These are phyloP conservation scores for Karstenula rhodostoma DNA, from an alignment of 2,329 filamentous ascomycete genomes.

Conservation along the genomic window DNA sequence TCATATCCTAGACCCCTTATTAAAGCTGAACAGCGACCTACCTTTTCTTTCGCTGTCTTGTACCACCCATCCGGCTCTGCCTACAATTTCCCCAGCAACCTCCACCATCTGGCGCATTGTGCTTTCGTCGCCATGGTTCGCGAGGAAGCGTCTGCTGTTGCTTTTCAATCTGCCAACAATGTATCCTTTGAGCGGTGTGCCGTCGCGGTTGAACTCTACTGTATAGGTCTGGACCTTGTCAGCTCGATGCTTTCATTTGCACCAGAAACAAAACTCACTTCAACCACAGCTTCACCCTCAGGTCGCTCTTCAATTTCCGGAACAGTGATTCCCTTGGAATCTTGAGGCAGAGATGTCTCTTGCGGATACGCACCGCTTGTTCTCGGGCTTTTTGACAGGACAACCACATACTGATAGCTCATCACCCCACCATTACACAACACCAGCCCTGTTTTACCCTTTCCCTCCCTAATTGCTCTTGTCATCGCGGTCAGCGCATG, in stretches of 20 bases:
- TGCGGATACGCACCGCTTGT: slow-evolving; percentile 57
- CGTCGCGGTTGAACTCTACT: slow-evolving; percentile 63
- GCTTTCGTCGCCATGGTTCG: slow-evolving; percentile 62
- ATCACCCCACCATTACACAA: slow-evolving; percentile 72
- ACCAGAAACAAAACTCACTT: slow-evolving; percentile 53
- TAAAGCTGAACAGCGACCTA: slow-evolving; percentile 41
- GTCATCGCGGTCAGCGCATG: slow-evolving; percentile 58
- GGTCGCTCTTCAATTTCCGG: slow-evolving; percentile 52
- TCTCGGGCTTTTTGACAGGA: slow-evolving; percentile 61
- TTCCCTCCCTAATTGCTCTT: slow-evolving; percentile 59
- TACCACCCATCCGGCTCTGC: slow-evolving; percentile 57
- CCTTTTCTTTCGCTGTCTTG: slow-evolving; percentile 37
- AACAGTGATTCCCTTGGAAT: slow-evolving; percentile 50
- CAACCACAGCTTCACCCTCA: slow-evolving; percentile 61
- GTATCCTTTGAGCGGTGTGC: slow-evolving; percentile 57
- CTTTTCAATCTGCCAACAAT: slow-evolving; percentile 61
- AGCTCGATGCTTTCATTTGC: slow-evolving; percentile 6
- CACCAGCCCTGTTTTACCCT: slow-evolving; percentile 62
- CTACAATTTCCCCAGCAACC: slow-evolving; percentile 57
- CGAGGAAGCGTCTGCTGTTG: slow-evolving; percentile 61
- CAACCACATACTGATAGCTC: slow-evolving; percentile 71
- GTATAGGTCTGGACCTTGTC: slow-evolving; percentile 63
- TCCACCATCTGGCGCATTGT: slow-evolving; percentile 58
- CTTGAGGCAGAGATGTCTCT: slow-evolving; percentile 55
- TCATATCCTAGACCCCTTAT: slow-evolving; percentile 29